Base-by-base conservation (phyloP, 768 basidiomycete genomes). In the Tricholoma matsutake region DNA sequence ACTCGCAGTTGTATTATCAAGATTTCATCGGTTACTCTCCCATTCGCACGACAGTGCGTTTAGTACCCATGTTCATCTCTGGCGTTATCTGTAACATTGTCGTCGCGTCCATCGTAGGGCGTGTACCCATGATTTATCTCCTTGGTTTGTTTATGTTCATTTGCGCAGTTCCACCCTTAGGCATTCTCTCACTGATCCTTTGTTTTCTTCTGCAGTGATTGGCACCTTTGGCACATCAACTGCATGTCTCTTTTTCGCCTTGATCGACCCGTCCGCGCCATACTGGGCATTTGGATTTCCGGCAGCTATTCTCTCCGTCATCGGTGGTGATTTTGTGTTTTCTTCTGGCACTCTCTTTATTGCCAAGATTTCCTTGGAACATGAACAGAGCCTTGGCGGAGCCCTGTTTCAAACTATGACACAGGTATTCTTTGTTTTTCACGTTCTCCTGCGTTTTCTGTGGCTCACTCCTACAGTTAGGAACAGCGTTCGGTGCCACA, bases 211-310 rank as follows among this genome's bases (percentile, higher is more conserved):
- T 25, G 31, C 29, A 69, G 63, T 63, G 13, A 59, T 73, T 18
- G 91, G 92, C 16, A 86, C 87, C 0, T 55, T 81, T 5, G 69
- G 86, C 34, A 91, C 91, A 0, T 78, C 79, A 4, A 54, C 71
- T 7, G 87, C 88, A 0, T 81, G 79, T 61, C 72, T 92, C 8
- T 73, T 92, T 3, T 89, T 92, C 65, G 91, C 91, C 1, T 63
- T 89, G 2, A 88, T 92, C 63, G 64, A 82, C 25, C 81, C 87
- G 0, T 62, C 71, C 0, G 76, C 75, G 6, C 72, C 85, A 1
- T 93, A 86, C 65, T 93, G 91, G 92, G 88, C 87, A 1, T 88
- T 80, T 60, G 86, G 84, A 5, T 93, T 93, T 72, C 88, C 90
- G 0, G 82, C 86, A 1, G 81, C 88, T 0, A 72, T 84, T 41